Conservation (phyloP, 805 yeast species). For the Teunomyces atbi region DNA sequence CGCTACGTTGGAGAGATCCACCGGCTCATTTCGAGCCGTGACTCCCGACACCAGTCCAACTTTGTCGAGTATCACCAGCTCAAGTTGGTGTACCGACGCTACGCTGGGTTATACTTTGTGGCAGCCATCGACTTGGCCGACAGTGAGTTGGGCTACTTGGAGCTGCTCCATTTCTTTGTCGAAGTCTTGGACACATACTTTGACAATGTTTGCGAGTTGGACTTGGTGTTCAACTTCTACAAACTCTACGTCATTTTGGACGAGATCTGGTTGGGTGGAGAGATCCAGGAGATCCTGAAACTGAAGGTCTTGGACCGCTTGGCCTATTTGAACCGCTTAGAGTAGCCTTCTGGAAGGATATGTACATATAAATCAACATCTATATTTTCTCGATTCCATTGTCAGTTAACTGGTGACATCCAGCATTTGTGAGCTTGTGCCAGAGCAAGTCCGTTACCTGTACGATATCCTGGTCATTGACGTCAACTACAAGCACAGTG, state of each 20-base stretch:
- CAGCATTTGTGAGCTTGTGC: constrained; percentile 18
- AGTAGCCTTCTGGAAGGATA: constrained; percentile 25
- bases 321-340: constrained; percentile 60
- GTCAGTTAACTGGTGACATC: background rate
- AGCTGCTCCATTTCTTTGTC: constrained; percentile 82
- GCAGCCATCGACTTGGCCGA: constrained; percentile 76
- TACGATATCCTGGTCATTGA: constrained; percentile 56
- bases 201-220: constrained; percentile 90
- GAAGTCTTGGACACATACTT: constrained; percentile 85
- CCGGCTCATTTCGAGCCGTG: constrained; percentile 75
- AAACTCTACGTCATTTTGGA: constrained; percentile 80
- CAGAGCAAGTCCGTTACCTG: constrained; percentile 52
- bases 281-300: constrained; percentile 82
- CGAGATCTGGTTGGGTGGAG: constrained; percentile 88
- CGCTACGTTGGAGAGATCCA: constrained; percentile 63
- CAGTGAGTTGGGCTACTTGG: constrained; percentile 79
- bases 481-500: constrained; percentile 48
- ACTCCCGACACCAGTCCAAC: constrained; percentile 78
- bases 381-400: background rate
- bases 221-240: constrained; percentile 87
- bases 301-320: constrained; percentile 63
- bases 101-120: constrained; percentile 91
- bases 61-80: constrained; percentile 61
- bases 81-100: constrained; percentile 80
- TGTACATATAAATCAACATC: background rate